Base-by-base conservation (phyloP, 331 rosid species). In the Acacia pycnantha region DNA sequence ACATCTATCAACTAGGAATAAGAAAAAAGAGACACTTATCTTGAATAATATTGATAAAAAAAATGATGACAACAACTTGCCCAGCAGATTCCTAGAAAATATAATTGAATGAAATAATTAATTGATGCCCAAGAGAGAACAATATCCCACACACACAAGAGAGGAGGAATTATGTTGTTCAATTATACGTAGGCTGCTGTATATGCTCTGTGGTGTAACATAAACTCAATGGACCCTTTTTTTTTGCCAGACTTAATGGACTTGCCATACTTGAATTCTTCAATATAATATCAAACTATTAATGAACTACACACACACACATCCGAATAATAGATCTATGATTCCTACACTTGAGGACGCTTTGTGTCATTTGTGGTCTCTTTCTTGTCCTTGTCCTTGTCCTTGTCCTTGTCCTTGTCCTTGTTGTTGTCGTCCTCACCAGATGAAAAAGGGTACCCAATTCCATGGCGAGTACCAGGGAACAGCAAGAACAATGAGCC, bases 401-500 rank as follows among this genome's bases (percentile, higher is more conserved):
- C 37, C 19, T 46, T 26, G 22, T 12, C 11, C 13, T 47, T 50
- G 4, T 48, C 5, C 4, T 50, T 50, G 3, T 22, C 44, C 1
- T 46, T 43, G 6, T 6, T 44, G 5, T 54, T 31, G 48, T 26
- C 24, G 6, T 13, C 46, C 4, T 66, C 86, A 6, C 31, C 82
- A 4, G 70, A 31, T n/a, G 41, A 73, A n/a, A 74, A 6, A 50
- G 90, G 91, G 54, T 92, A 92, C 2, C 98, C 98, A 62, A 94
- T 90, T 51, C 98, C 98, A 78, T 91, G 94, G 54, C 98, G 90
- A 7, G 13, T 76, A 21, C 76, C 85, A 6, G 98, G 97, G 74
- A 86, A 92, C 24, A 85, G 0, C 78, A 83, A 22, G 80, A 91
- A 94, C 27, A 91, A 75, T 1, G 78, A 53, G n/a, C 94, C 82